phyloP scores from a whole-genome alignment of 2,329 filamentous ascomycete species.

The Phialophora tarda region DNA sequence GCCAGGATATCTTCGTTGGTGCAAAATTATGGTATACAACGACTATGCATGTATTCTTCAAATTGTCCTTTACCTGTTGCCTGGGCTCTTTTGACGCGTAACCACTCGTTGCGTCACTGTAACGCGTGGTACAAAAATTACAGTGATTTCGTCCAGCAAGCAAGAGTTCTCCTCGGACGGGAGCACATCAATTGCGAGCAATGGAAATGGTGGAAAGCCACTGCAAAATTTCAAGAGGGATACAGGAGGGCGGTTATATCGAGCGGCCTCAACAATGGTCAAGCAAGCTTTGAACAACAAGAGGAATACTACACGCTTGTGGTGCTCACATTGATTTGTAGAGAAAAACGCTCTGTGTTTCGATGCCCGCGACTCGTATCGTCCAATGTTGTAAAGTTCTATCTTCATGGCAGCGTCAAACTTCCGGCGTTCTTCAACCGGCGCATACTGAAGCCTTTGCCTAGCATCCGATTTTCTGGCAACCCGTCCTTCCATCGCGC shows the following conservation, averaged over 20 bases:
- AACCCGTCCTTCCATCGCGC: constrained; percentile 2
- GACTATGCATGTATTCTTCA: not conserved
- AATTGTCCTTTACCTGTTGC: not conserved
- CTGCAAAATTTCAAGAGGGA: not conserved
- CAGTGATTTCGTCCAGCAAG: not conserved
- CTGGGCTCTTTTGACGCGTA: not conserved
- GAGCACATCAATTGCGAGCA: not conserved
- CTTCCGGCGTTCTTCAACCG: constrained; percentile 23
- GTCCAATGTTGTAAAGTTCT: constrained; percentile 19
- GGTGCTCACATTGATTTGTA: not conserved
- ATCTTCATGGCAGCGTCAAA: constrained; percentile 26
- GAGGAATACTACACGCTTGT: not conserved
- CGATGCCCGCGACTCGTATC: constrained; percentile 29
- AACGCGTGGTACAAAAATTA: not conserved
- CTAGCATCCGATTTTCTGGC: constrained; percentile 21
- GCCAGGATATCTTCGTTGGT: not conserved
- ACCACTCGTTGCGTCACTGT: not conserved
- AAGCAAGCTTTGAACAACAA: not conserved
- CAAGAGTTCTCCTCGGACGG: not conserved
- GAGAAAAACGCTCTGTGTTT: constrained; percentile 8
- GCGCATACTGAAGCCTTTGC: constrained; percentile 18
- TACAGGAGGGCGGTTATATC: not conserved
- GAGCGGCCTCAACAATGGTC: not conserved
- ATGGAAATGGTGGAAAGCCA: not conserved
- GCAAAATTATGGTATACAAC: not conserved